These are phyloP conservation scores for Pseudogymnoascus pannorum DNA, from an alignment of 2,329 filamentous ascomycete species.

Conservation along the genomic window DNA sequence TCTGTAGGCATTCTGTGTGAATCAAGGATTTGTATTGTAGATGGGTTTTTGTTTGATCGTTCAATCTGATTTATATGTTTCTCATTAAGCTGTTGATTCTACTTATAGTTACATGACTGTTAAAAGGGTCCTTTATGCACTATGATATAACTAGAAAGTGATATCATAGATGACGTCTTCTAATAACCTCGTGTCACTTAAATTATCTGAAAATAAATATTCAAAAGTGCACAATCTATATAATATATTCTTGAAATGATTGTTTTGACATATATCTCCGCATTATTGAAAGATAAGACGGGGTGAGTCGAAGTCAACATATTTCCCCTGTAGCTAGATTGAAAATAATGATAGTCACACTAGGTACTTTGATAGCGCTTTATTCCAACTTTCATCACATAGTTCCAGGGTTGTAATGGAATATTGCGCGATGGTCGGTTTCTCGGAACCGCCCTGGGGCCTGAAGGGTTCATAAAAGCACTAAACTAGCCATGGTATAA, in stretches of 20 bases:
- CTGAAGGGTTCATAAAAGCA: background rate
- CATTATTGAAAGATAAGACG: background rate
- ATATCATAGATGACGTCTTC: background rate
- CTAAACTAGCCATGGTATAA: background rate
- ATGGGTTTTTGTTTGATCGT: background rate
- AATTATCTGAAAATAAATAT: background rate
- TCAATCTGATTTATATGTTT: background rate
- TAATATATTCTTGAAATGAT: background rate
- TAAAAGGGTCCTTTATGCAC: background rate
- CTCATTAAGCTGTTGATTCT: background rate
- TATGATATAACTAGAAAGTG: background rate
- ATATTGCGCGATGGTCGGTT: background rate
- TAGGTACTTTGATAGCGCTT: background rate
- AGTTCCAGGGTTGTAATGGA: background rate
- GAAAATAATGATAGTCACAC: background rate
- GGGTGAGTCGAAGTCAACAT: background rate
- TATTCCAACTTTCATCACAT: background rate
- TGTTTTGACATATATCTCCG: background rate
- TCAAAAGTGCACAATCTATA: background rate
- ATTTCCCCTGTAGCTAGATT: background rate
- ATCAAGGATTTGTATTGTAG: background rate
- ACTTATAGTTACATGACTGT: background rate
- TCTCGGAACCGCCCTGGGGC: background rate
- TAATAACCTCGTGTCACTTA: background rate
- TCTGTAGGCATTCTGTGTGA: conserved; percentile 30